Conservation (phyloP, 2,329 filamentous ascomycete genomes). For the Onygenales sp. region DNA sequence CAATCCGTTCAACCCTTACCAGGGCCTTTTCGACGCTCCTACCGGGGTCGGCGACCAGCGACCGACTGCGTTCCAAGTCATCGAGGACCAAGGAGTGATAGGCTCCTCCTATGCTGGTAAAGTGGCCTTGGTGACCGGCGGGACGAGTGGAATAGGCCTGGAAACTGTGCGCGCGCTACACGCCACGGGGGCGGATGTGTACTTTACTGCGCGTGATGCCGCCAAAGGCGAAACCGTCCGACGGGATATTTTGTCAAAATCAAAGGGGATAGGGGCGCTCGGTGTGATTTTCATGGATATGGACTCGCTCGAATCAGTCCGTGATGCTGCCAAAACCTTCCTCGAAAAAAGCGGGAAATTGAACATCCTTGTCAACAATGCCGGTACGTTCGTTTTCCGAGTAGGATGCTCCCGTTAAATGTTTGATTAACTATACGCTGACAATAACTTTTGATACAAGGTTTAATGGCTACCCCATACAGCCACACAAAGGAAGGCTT, state of each 20-base stretch:
- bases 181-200: constrained; percentile 23
- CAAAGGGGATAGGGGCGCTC: constrained; percentile 8
- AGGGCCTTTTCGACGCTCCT: too few relatives aligned
- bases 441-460: constrained; percentile 6
- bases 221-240: constrained; percentile 24
- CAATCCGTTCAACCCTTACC: too few relatives aligned
- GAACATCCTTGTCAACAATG: constrained; percentile 36
- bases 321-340: constrained; percentile 22
- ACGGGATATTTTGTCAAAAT: constrained; percentile 11
- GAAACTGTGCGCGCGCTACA: constrained; percentile 27
- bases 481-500: constrained; percentile 24
- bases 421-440: too few relatives aligned
- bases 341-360: constrained; percentile 19
- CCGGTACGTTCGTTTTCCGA: constrained; percentile 7
- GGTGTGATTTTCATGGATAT: constrained; percentile 26
- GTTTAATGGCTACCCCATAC: constrained; percentile 26
- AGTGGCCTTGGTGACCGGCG: constrained; percentile 17
- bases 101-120: constrained; percentile 5
- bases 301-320: constrained; percentile 20
- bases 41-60: constrained; percentile 14
- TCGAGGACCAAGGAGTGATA: constrained; percentile 14
- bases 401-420: too few relatives aligned
- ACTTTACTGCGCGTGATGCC: constrained; percentile 30
- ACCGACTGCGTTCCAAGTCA: constrained; percentile 15
- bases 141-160: constrained; percentile 29